phyloP scores from a whole-genome alignment of 208 protist species.

The Leishmania major region DNA sequence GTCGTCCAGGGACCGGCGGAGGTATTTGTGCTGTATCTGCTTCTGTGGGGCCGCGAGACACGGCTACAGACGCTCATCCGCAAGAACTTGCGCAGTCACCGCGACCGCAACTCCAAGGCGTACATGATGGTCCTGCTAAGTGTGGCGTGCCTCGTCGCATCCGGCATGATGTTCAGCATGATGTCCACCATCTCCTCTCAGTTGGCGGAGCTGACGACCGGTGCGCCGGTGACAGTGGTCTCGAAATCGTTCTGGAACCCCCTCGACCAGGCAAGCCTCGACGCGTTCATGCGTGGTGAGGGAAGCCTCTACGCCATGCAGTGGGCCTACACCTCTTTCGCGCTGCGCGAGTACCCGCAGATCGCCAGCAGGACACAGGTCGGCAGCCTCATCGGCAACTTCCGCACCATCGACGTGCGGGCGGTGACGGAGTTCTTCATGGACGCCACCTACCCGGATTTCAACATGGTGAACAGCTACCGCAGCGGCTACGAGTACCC shows the following conservation, averaged over 20 bases:
- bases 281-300: slow-evolving; percentile 45
- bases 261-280: slow-evolving; percentile 47
- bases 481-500: slow-evolving; percentile 41
- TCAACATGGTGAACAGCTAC: slow-evolving; percentile 49
- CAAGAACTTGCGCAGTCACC: slow-evolving; percentile 93
- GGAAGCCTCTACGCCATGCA: slow-evolving; percentile 34
- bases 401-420: slow-evolving; percentile 33
- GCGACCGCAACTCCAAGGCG: slow-evolving; percentile 90
- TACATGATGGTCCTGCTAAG: slow-evolving; percentile 95
- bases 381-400: slow-evolving; percentile 36
- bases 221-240: slow-evolving; percentile 57
- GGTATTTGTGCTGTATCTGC: slow-evolving; percentile 53
- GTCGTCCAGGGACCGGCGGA: slow-evolving; percentile 81
- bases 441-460: slow-evolving; percentile 58
- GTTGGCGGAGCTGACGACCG: slow-evolving; percentile 45
- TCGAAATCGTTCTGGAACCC: slow-evolving; percentile 42
- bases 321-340: slow-evolving; percentile 78
- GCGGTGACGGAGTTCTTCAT: slow-evolving; percentile 57
- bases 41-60: slow-evolving; percentile 90
- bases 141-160: slow-evolving; percentile 89
- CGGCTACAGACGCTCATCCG: slow-evolving; percentile 77
- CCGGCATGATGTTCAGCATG: slow-evolving; percentile 75
- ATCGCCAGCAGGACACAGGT: slow-evolving; percentile 41
- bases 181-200: slow-evolving; percentile 52
- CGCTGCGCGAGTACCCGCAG: slow-evolving; percentile 58